Base-by-base conservation (phyloP, 2,329 filamentous ascomycete genomes). In the Phialophora tarda region DNA sequence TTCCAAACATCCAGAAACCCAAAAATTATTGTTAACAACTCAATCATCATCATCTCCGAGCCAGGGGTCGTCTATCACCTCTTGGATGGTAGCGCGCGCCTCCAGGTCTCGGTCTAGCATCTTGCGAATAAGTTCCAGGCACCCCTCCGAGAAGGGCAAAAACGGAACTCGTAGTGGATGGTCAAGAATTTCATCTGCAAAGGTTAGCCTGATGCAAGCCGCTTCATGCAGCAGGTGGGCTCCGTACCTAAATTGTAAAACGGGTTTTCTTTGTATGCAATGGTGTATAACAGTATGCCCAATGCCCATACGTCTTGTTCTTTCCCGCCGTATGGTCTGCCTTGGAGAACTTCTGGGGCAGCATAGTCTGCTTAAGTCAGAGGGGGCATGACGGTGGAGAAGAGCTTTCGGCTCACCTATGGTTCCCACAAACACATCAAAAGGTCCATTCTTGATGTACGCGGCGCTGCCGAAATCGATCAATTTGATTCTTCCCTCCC, bases 261-360 rank as follows among this genome's bases (percentile, higher is more conserved):
- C 3, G 68, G 68, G 58, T 70, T 99, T 81, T 99, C 95, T 81
- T 98, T 99, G 85, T 99, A 99, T 75, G 98, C 91, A 75, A 99
- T 97, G 30, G 95, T 99, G 82, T 99, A 99, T 14, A 99, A 87
- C 28, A 99, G 85, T 74, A 99, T 98, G 26, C 95, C 95, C 17
- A 99, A 85, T 0, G 95, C 95, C 95, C 95, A 99, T 32, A 99
- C 93, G 75, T 99, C 95, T 82, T 99, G 95, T 78, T 97, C 94
- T 79, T 96, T 97, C 75, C 95, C 95, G 71, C 91, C 88, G 79
- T 99, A 99, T 17, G 93, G 90, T 73, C 89, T 90, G 56, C 95
- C 95, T 65, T 93, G 93, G 57, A 99, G 85, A 62, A 99, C 95
- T 82, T 99, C 95, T n/a, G 95, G 95, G 6, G 95, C 95, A 54